Evolutionary conservation across 2,329 filamentous ascomycete genomes (phyloP).

Genomic region (Anthostomella pinea): DNA sequence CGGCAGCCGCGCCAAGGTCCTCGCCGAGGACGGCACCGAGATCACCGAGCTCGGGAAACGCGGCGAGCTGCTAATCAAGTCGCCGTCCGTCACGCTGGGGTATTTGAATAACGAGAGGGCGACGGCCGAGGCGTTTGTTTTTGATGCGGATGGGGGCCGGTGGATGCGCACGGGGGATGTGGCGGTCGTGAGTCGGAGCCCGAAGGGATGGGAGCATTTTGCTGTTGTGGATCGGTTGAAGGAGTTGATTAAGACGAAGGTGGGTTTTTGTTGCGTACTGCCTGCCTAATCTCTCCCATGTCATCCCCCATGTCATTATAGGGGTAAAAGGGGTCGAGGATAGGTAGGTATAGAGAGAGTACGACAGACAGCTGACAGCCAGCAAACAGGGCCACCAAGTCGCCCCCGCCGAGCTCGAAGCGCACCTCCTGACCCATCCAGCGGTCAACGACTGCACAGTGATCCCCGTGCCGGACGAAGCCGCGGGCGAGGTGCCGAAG

Average conservation of each 20-base stretch:
- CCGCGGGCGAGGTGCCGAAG: conserved; percentile 63
- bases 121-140: conserved; percentile 73
- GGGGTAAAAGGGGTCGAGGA: too few species aligned
- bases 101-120: conserved; percentile 86
- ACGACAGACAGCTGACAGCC: too few species aligned
- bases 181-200: conserved; percentile 63
- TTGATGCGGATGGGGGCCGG: conserved; percentile 61
- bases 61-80: conserved; percentile 78
- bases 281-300: neutral
- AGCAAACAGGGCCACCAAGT: conserved; percentile 66
- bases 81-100: conserved; percentile 73
- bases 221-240: conserved; percentile 75
- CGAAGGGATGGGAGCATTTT: conserved; percentile 72
- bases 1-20: conserved; percentile 60
- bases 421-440: conserved; percentile 71
- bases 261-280: conserved; percentile 17
- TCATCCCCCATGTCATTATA: neutral
- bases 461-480: conserved; percentile 65
- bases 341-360: too few species aligned
- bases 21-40: conserved; percentile 67
- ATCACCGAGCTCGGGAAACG: conserved; percentile 63
- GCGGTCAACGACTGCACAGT: conserved; percentile 77
- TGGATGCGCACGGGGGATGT: conserved; percentile 89
- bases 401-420: conserved; percentile 78
- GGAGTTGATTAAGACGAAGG: conserved; percentile 52